Conservation (phyloP, 1,139 yeast genomes). For the Zygosaccharomyces pseudobailii region DNA sequence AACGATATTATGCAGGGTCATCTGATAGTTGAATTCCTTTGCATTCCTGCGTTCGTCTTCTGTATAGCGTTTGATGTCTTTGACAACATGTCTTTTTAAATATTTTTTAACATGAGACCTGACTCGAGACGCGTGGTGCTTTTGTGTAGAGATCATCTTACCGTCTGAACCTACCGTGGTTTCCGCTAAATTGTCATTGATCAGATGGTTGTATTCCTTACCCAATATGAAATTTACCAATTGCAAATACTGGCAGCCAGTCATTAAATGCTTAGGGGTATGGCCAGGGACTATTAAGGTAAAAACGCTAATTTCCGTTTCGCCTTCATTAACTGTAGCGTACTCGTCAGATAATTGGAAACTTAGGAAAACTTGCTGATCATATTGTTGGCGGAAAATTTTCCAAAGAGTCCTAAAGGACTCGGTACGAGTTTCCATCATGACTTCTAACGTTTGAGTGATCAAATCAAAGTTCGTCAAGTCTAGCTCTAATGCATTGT, state of each 20-base stretch:
- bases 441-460: constrained; percentile 2
- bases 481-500: constrained; percentile 5
- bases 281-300: constrained; percentile 11
- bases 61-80: constrained; percentile 13
- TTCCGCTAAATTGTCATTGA: constrained; percentile 17
- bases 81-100: constrained; percentile 17
- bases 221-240: constrained; percentile 17
- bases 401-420: constrained; percentile 13
- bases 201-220: constrained; percentile 12
- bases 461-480: constrained; percentile 10
- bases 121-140: constrained; percentile 18
- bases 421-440: background rate
- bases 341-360: constrained; percentile 10
- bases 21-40: constrained; percentile 9
- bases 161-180: constrained; percentile 19
- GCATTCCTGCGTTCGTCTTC: constrained; percentile 11
- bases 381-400: constrained; percentile 8
- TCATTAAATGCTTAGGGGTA: constrained; percentile 13
- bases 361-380: constrained; percentile 6
- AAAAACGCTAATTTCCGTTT: constrained; percentile 12
- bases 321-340: constrained; percentile 4
- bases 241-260: constrained; percentile 18
- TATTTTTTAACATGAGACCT: constrained; percentile 18
- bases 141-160: constrained; percentile 17
- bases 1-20: constrained; percentile 10